Percentiles rank a stretch among this genome's conserved stretches.
Evolutionary conservation across 2,329 filamentous ascomycete species (phyloP).

Genomic region (Capronia epimyces): DNA sequence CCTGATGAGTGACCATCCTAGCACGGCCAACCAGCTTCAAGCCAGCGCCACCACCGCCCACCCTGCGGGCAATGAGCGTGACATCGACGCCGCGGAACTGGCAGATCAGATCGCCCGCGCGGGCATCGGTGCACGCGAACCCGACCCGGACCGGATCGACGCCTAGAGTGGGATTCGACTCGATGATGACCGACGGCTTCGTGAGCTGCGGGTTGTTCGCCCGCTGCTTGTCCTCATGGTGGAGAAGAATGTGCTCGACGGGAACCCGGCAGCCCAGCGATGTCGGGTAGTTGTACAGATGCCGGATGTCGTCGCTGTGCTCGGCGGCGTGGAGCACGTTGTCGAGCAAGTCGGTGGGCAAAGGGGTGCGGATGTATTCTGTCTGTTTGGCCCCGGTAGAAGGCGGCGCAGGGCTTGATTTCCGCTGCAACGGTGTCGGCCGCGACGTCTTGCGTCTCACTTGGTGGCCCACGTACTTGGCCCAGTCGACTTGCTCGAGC

Average conservation of each 20-base stretch:
- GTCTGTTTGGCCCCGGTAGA: neutral
- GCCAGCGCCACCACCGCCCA: constrained; percentile 2
- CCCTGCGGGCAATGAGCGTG: constrained; percentile 21
- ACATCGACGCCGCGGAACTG: constrained; percentile 23
- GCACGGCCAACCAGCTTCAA: constrained; percentile 21
- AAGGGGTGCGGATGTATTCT: constrained; percentile 10
- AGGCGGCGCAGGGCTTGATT: neutral
- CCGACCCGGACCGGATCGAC: constrained; percentile 20
- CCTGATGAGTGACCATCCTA: constrained; percentile 19
- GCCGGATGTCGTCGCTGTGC: constrained; percentile 8
- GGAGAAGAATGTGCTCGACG: constrained; percentile 9
- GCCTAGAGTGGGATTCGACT: constrained; percentile 10
- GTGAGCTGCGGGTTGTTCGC: constrained; percentile 7
- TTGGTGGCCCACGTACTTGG: constrained; percentile 25
- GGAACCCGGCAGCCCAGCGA: constrained; percentile 13
- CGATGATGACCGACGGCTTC: constrained; percentile 24
- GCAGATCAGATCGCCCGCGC: constrained; percentile 20
- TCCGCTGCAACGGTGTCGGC: neutral
- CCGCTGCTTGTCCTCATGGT: constrained; percentile 20
- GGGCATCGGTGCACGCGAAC: constrained; percentile 23
- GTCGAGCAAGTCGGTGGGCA: constrained; percentile 20
- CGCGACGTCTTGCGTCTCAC: constrained; percentile 8
- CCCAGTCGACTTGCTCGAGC: constrained; percentile 26
- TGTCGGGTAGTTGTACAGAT: constrained; percentile 22
- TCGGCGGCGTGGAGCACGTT: constrained; percentile 21